Conservation (phyloP, 768 basidiomycete genomes). For the Tephrocybe sp. region DNA sequence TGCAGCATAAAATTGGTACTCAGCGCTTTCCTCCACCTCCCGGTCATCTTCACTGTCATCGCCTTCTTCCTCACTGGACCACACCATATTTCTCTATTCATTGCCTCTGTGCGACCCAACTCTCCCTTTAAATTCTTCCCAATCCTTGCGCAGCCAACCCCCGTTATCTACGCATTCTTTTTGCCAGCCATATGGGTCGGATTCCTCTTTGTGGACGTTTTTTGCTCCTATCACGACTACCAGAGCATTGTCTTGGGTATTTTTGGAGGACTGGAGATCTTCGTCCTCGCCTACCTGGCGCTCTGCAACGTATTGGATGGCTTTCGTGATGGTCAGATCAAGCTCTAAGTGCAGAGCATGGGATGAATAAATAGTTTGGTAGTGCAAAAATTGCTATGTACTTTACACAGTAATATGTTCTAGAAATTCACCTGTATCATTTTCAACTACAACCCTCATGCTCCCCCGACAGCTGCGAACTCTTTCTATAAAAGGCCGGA, state of each 20-base stretch:
- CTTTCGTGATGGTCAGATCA: constrained; percentile 13
- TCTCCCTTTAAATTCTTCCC: neutral
- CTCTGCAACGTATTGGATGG: constrained; percentile 7
- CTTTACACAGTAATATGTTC: too few relatives aligned
- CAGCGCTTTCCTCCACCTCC: neutral
- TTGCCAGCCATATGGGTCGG: constrained; percentile 3
- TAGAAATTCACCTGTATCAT: too few relatives aligned
- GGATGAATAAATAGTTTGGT: too few relatives aligned
- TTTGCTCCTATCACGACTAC: neutral
- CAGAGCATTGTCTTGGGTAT: neutral
- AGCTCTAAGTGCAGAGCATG: constrained; percentile 11
- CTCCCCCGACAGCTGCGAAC: too few relatives aligned
- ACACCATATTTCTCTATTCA: constrained; percentile 3
- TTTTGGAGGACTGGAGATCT: constrained; percentile 2
- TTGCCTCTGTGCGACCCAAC: constrained; percentile 1
- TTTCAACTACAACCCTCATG: too few relatives aligned
- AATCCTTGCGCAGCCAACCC: neutral
- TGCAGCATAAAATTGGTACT: too few relatives aligned
- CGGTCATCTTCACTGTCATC: constrained; percentile 1
- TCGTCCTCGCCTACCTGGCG: neutral
- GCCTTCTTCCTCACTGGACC: constrained; percentile 5
- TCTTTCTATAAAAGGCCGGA: too few relatives aligned
- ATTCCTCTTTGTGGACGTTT: neutral
- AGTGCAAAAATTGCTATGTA: too few relatives aligned
- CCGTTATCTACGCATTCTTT: constrained; percentile 1